Evolutionary conservation across 495 filamentous ascomycete genomes (phyloP), one percentile per base, ranked within the genome.

Genomic region (Viridothelium virens): DNA sequence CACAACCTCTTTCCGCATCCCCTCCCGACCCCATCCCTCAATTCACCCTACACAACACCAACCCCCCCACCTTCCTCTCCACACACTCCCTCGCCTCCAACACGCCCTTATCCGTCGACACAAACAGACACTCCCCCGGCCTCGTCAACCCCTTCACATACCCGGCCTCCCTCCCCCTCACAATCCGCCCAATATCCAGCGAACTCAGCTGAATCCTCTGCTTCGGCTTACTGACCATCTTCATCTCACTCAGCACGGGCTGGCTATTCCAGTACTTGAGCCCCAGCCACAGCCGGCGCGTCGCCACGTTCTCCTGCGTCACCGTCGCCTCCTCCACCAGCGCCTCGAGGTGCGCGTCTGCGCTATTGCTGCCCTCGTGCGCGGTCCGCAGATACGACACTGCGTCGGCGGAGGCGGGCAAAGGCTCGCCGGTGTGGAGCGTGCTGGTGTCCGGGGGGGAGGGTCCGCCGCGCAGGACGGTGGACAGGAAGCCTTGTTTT

Each of bases 181-280:
- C 79, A 5, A 98, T 77, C 41, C 76, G 74, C 33, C 81, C 81
- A 50, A 97, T 74, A 11, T 83, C 83, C 56, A 75, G 65, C 31
- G 86, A 76, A 56, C 84, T 79, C 70, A 92, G 82, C 71, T 80
- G 86, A 63, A 96, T 80, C 70, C 85, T 76, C 70, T 88, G 83
- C 72, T 82, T 96, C 10, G 92, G 91, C 74, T 88, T 94, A 71
- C 84, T 87, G 56, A 96, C 79, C 77, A 91, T 77, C 38, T 70
- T 70, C 76, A 96, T 83, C 71, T 85, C 80, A 39, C 81, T 82
- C 65, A 98, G 73, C 62, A 98, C 94, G 2, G 95, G 90, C 74
- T 89, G 79, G 73, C 90, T 90, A 71, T 91, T 86, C 84, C 84
- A 91, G 80, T 98, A 98, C 80, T 97, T 97, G 71, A 97, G 77